Base-by-base conservation (phyloP, 768 basidiomycete species). In the Russula griseocarnosa region DNA sequence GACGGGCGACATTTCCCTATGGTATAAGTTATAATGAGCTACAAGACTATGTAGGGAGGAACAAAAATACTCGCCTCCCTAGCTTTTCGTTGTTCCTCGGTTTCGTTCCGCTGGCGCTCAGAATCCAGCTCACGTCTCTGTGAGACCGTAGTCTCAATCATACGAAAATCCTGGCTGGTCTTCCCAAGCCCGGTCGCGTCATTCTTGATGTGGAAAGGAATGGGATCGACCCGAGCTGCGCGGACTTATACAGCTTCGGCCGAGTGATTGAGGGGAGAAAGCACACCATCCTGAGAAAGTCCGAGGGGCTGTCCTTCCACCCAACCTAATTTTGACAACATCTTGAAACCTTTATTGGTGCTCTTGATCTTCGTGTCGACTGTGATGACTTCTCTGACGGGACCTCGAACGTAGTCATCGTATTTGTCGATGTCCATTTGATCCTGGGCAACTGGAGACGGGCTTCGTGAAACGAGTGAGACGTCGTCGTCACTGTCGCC, bases 291-390 rank as follows among this genome's bases (percentile, higher is more conserved):
- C 32, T 81, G 84, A 57, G 89, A 87, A 18, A 89, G 69, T 5
- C 92, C 92, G 1, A 94, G 77, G 20, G 88, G 84, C 67, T 87
- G 83, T 14, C 92, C 92, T 70, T 90, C 89, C 0, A 80, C 75
- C 92, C 92, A 93, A 8, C 92, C 92, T 58, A 93, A 81, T 74
- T 87, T 92, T 36, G 85, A 81, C 1, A 94, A 83, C 78, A 94
- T 81, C 9, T 83, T 78, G 72, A 92, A 92, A 14, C 92, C 92
- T 70, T 86, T 89, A 75, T 94, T 94, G 42, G 83, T 81, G 47
- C 82, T 79, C 72, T 88, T 87, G 69, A 94, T 85, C 73, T 81
- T 90, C 47, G 90, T 92, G 56, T 93, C 87, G 60, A 92, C 83
- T 9, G 92, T 92, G 66, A 92, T 81, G 67, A 85, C 79, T 70